These are phyloP conservation scores for Oryza brachyantha DNA, from an alignment of 176 grass and related monocot genomes.

Conservation along the genomic window DNA sequence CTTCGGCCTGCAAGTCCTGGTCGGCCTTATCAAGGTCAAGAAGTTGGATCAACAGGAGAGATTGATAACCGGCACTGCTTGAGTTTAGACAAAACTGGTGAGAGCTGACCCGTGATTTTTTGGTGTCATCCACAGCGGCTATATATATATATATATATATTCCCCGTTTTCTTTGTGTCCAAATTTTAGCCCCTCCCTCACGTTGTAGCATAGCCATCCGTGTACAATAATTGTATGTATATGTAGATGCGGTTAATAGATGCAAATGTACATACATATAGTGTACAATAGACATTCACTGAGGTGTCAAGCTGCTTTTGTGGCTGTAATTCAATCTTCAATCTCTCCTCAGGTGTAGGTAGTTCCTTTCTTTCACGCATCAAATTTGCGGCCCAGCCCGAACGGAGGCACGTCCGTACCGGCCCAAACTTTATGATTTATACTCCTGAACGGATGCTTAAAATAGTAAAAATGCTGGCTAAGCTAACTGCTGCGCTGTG, in stretches of 20 bases:
- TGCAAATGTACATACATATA: constrained; percentile 48
- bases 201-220: constrained; percentile 32
- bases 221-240: constrained; percentile 43
- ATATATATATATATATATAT: too few species aligned
- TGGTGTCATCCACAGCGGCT: neutral
- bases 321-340: neutral
- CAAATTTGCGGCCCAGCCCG: neutral
- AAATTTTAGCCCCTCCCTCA: constrained; percentile 18
- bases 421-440: neutral
- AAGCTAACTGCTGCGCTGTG: too few species aligned
- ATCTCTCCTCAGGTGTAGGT: neutral
- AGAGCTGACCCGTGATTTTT: constrained; percentile 21
- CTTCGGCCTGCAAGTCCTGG: constrained; percentile 78
- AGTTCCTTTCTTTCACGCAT: neutral
- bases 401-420: neutral
- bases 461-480: constrained; percentile 21
- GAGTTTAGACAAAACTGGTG: constrained; percentile 10
- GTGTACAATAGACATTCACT: constrained; percentile 36
- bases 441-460: neutral
- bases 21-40: constrained; percentile 84
- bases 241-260: constrained; percentile 37
- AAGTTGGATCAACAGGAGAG: constrained; percentile 85
- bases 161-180: neutral
- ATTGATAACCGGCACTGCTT: constrained; percentile 92
- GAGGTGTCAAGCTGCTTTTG: neutral